phyloP scores from a whole-genome alignment of 2,329 filamentous ascomycete species.

The Leptographium procerum region DNA sequence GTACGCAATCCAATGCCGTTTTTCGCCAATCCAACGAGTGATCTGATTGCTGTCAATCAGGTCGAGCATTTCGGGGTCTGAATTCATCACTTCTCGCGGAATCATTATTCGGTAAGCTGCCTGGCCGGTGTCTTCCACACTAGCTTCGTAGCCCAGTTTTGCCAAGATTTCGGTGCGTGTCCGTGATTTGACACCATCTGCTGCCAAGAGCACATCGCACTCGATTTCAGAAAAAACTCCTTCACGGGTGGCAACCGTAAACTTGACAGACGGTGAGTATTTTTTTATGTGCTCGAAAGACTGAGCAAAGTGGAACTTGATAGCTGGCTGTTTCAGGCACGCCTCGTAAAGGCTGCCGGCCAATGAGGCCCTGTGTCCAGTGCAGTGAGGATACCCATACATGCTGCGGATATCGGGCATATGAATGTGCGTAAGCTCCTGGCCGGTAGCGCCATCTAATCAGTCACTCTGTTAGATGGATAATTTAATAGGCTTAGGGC shows the following conservation, averaged over 20 bases:
- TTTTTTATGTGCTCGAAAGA: conserved; percentile 42
- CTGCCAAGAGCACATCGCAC: conserved; percentile 39
- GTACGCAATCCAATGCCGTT: conserved; percentile 68
- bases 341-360: conserved; percentile 58
- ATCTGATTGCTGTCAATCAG: conserved; percentile 57
- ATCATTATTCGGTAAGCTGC: conserved; percentile 74
- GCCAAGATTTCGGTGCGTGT: conserved; percentile 42
- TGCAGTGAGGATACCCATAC: conserved; percentile 69
- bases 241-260: neutral
- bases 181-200: conserved; percentile 44
- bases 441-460: conserved; percentile 53
- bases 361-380: conserved; percentile 63
- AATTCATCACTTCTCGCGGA: conserved; percentile 50
- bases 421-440: conserved; percentile 59
- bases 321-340: conserved; percentile 47
- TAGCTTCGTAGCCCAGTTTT: conserved; percentile 35
- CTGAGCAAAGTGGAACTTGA: conserved; percentile 59
- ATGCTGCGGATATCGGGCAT: conserved; percentile 55
- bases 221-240: conserved; percentile 23
- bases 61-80: conserved; percentile 54
- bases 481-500: neutral
- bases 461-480: neutral
- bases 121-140: conserved; percentile 59
- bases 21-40: conserved; percentile 65
- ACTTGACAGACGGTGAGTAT: conserved; percentile 32